These are phyloP conservation scores for Aspergillus niger DNA, from an alignment of 2,329 filamentous ascomycete genomes.

Conservation along the genomic window DNA sequence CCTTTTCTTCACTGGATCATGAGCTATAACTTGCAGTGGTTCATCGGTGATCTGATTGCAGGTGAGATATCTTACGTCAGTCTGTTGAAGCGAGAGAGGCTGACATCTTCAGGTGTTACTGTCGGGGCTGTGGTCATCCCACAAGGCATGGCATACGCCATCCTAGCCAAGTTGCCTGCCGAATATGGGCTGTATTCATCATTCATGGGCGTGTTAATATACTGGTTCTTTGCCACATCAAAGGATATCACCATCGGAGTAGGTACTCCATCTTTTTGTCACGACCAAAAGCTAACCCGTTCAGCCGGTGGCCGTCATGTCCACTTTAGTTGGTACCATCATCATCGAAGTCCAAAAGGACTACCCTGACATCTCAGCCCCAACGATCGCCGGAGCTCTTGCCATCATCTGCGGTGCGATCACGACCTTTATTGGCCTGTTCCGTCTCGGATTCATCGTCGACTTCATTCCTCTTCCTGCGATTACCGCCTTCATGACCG, in stretches of 20 bases:
- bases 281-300: slow-evolving; percentile 3
- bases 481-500: slow-evolving; percentile 95
- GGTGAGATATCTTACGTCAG: slow-evolving; percentile 50
- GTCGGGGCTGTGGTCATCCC: slow-evolving; percentile 84
- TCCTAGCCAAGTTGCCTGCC: slow-evolving; percentile 74
- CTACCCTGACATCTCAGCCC: slow-evolving; percentile 57
- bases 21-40: slow-evolving; percentile 87
- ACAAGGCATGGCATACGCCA: slow-evolving; percentile 93
- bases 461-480: slow-evolving; percentile 89
- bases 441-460: slow-evolving; percentile 84
- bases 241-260: slow-evolving; percentile 98
- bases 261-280: slow-evolving; percentile 41
- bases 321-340: slow-evolving; percentile 82
- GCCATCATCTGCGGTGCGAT: slow-evolving; percentile 77
- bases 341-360: slow-evolving; percentile 63
- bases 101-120: slow-evolving; percentile 60
- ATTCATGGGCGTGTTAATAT: slow-evolving; percentile 91
- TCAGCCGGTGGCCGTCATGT: slow-evolving; percentile 91
- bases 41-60: slow-evolving; percentile 84
- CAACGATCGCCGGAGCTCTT: slow-evolving; percentile 75
- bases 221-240: slow-evolving; percentile 97
- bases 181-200: slow-evolving; percentile 92
- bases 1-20: slow-evolving; percentile 86
- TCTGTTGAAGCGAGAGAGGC: not conserved
- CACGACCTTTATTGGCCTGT: slow-evolving; percentile 74